phyloP scores from a whole-genome alignment of 805 yeast genomes.

The Babjeviella inositovora region DNA sequence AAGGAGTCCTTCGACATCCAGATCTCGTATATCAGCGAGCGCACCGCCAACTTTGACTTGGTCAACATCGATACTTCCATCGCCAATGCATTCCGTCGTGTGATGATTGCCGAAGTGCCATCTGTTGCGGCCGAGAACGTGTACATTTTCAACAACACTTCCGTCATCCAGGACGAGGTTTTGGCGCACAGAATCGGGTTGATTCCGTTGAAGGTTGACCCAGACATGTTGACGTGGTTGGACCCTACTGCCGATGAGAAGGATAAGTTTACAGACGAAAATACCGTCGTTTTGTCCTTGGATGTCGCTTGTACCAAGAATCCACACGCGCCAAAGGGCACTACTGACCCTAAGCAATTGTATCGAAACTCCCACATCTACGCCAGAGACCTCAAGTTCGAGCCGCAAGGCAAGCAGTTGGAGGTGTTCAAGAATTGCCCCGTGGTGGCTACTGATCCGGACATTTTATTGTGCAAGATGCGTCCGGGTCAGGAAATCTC shows the following conservation, averaged over 20 bases:
- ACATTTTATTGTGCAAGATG: conserved; percentile 78
- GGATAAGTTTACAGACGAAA: conserved; percentile 64
- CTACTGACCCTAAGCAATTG: conserved; percentile 69
- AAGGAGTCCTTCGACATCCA: conserved; percentile 50
- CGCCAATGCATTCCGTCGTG: conserved; percentile 92
- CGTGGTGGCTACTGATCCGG: conserved; percentile 71
- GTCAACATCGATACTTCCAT: conserved; percentile 79
- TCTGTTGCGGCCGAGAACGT: conserved; percentile 90
- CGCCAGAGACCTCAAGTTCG: conserved; percentile 78
- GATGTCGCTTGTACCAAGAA: conserved; percentile 76
- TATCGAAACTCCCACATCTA: conserved; percentile 79
- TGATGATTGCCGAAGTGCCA: conserved; percentile 95
- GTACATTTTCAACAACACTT: conserved; percentile 83
- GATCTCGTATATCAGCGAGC: conserved; percentile 46
- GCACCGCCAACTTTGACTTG: conserved; percentile 76
- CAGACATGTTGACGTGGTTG: conserved; percentile 78
- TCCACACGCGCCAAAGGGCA: conserved; percentile 64
- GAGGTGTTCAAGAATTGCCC: conserved; percentile 54
- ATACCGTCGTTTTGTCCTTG: conserved; percentile 73
- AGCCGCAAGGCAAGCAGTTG: conserved; percentile 79
- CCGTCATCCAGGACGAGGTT: conserved; percentile 95
- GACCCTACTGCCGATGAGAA: conserved; percentile 49
- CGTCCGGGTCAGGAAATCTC: conserved; percentile 96
- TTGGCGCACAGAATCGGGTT: conserved; percentile 91
- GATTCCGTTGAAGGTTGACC: conserved; percentile 80